These are phyloP conservation scores for Phaeotremella skinneri DNA, from an alignment of 768 basidiomycete species.

Conservation along the genomic window DNA sequence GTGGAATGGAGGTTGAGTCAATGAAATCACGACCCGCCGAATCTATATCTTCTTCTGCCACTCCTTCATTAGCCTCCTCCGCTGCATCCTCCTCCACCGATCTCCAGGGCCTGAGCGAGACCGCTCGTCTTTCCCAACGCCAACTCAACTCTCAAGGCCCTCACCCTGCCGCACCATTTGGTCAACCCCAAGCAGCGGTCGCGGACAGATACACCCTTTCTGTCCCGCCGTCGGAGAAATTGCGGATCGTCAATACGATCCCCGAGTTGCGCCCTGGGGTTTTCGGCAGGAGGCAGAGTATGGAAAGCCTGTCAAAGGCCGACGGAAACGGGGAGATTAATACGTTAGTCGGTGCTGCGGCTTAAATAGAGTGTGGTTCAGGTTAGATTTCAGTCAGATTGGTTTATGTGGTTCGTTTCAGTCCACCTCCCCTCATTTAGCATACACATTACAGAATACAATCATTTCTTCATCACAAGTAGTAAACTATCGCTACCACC, in stretches of 20 bases:
- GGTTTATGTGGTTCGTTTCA: conserved; percentile 5
- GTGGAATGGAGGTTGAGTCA: conserved; percentile 62
- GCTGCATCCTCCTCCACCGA: conserved; percentile 28
- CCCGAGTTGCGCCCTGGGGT: conserved; percentile 46
- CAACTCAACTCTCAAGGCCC: conserved; percentile 44
- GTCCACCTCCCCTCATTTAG: background rate
- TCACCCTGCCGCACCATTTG: conserved; percentile 45
- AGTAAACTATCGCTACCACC: background rate
- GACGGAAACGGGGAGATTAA: conserved; percentile 41
- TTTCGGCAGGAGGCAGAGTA: conserved; percentile 18
- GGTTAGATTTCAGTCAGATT: background rate
- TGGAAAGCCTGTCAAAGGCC: conserved; percentile 33
- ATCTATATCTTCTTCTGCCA: conserved; percentile 26
- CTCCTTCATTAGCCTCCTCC: conserved; percentile 24
- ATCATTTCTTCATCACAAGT: background rate
- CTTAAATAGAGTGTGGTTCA: conserved; percentile 6
- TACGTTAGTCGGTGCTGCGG: conserved; percentile 31
- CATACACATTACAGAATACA: conserved; percentile 7
- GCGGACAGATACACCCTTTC: conserved; percentile 48
- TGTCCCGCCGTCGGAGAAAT: conserved; percentile 70
- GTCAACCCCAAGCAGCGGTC: conserved; percentile 58
- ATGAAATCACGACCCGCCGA: conserved; percentile 39
- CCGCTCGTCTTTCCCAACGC: conserved; percentile 26
- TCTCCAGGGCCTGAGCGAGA: conserved; percentile 16
- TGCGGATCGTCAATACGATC: conserved; percentile 59